phyloP scores from a whole-genome alignment of 352 stramenopile genomes.

The Pythium phragmitis region DNA sequence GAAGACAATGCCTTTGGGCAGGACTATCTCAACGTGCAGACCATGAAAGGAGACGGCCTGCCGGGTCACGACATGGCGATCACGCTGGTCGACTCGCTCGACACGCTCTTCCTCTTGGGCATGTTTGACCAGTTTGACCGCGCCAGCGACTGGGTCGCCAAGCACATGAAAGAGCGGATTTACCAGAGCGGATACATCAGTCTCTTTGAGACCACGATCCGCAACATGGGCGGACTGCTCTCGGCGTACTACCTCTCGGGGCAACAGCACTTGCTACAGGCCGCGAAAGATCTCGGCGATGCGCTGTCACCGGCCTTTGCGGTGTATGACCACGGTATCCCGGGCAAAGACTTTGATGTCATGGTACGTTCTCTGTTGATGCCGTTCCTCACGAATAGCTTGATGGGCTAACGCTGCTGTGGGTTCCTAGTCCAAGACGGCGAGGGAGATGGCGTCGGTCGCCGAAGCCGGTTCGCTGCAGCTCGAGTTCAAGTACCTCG shows the following conservation, averaged over 20 bases:
- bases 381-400: not conserved
- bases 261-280: constrained; percentile 50
- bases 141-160: constrained; percentile 60
- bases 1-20: constrained; percentile 65
- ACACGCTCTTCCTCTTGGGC: constrained; percentile 73
- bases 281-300: constrained; percentile 62
- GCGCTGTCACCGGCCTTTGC: constrained; percentile 62
- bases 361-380: constrained; percentile 30
- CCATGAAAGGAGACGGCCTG: constrained; percentile 53
- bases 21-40: constrained; percentile 69
- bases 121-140: constrained; percentile 80
- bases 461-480: constrained; percentile 73
- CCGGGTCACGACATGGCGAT: constrained; percentile 72
- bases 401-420: not conserved
- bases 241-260: constrained; percentile 70
- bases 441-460: constrained; percentile 43
- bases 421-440: constrained; percentile 33
- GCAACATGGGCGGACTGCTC: constrained; percentile 66
- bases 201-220: constrained; percentile 83
- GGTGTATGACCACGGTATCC: constrained; percentile 49
- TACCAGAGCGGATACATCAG: constrained; percentile 62
- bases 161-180: constrained; percentile 68
- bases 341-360: constrained; percentile 66
- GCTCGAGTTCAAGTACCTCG: constrained; percentile 83
- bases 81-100: constrained; percentile 75